A percentile compares a stretch with the other conserved stretches of the same genome.
Conservation (phyloP, 208 protist species). For the Leishmania guyanensis region DNA sequence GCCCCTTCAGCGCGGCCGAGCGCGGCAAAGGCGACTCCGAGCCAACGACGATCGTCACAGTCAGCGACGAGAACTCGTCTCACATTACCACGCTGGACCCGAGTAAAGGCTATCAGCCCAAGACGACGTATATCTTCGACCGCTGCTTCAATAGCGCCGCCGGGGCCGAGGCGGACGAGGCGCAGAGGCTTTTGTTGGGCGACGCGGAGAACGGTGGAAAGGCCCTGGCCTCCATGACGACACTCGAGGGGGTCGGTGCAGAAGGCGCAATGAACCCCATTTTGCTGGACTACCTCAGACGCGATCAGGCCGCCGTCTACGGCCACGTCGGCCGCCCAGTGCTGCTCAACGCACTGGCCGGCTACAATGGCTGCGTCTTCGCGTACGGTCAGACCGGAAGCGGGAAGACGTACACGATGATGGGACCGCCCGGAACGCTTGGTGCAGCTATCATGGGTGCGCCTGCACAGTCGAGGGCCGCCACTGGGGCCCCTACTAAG, state of each 20-base stretch:
- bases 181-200: constrained; percentile 11
- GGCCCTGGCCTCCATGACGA: neutral
- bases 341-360: constrained; percentile 69
- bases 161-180: neutral
- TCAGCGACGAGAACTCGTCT: constrained; percentile 63
- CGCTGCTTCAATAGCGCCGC: constrained; percentile 55
- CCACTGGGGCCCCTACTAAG: neutral
- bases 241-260: constrained; percentile 7
- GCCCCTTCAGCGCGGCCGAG: constrained; percentile 65
- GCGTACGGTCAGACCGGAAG: constrained; percentile 91
- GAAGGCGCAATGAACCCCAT: constrained; percentile 20
- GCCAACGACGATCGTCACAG: constrained; percentile 36
- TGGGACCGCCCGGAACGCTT: constrained; percentile 49
- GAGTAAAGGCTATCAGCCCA: constrained; percentile 37
- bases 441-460: constrained; percentile 3
- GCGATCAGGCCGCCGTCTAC: constrained; percentile 69
- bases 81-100: constrained; percentile 70
- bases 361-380: constrained; percentile 91
- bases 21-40: constrained; percentile 12
- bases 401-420: constrained; percentile 95
- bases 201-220: neutral
- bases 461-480: neutral
- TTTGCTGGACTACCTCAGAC: constrained; percentile 19
- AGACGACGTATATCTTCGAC: constrained; percentile 74
- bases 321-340: constrained; percentile 63